Evolutionary conservation across 495 filamentous ascomycete genomes (phyloP).

Genomic region (Ascobolus immersus): DNA sequence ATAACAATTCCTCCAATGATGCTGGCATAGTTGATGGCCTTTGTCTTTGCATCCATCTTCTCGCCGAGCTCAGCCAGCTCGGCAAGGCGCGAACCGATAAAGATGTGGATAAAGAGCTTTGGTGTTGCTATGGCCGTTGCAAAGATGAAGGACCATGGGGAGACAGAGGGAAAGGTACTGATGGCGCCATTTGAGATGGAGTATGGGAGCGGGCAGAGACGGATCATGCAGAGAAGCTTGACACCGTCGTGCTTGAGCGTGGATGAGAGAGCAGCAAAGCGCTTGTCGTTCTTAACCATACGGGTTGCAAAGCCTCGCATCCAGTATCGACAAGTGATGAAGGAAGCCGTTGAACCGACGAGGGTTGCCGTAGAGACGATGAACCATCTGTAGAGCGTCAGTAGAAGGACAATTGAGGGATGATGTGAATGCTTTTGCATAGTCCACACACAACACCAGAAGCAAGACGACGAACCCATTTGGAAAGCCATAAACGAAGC

Average conservation of each 20-base stretch:
- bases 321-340: slow-evolving; percentile 52
- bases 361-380: slow-evolving; percentile 58
- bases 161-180: slow-evolving; percentile 72
- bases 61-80: slow-evolving; percentile 38
- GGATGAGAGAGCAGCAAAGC: slow-evolving; percentile 43
- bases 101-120: slow-evolving; percentile 76
- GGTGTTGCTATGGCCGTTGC: slow-evolving; percentile 58
- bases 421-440: not conserved
- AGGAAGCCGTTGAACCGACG: slow-evolving; percentile 47
- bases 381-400: slow-evolving; percentile 30
- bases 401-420: slow-evolving; percentile 1
- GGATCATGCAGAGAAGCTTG: slow-evolving; percentile 73
- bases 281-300: slow-evolving; percentile 54
- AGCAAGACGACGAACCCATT: slow-evolving; percentile 31
- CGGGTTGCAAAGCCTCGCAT: slow-evolving; percentile 51
- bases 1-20: slow-evolving; percentile 46
- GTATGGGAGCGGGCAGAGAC: slow-evolving; percentile 83
- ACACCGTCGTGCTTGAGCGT: slow-evolving; percentile 60
- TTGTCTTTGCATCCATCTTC: slow-evolving; percentile 39
- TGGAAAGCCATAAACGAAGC: slow-evolving; percentile 86
- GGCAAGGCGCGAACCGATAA: slow-evolving; percentile 58
- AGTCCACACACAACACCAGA: slow-evolving; percentile 2
- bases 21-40: slow-evolving; percentile 51
- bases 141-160: slow-evolving; percentile 43
- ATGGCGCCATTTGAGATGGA: slow-evolving; percentile 83